Conservation (phyloP, 495 filamentous ascomycete species). For the Tuber indicum region DNA sequence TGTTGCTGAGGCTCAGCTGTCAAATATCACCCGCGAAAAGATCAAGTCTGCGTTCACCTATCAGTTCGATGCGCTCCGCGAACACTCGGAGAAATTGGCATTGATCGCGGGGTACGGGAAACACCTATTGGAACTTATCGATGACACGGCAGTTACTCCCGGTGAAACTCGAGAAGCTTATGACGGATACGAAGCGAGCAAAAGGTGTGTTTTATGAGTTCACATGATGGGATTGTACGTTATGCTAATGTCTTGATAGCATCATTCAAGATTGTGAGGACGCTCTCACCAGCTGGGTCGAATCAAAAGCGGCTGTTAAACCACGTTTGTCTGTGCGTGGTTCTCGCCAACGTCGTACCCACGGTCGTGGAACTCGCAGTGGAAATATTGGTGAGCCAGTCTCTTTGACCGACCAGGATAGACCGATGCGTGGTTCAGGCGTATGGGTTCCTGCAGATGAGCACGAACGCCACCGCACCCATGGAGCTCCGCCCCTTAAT, state of each 20-base stretch:
- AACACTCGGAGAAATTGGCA: conserved; percentile 97
- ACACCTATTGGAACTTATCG: conserved; percentile 88
- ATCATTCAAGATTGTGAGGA: conserved; percentile 99
- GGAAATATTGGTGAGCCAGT: conserved; percentile 53
- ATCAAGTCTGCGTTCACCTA: conserved; percentile 97
- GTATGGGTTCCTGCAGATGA: conserved; percentile 77
- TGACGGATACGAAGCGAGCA: conserved; percentile 96
- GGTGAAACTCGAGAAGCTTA: conserved; percentile 95
- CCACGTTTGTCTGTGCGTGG: conserved; percentile 78
- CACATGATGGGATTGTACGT: neutral
- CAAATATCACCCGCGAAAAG: conserved; percentile 99
- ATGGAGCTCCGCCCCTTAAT: conserved; percentile 31
- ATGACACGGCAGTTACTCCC: conserved; percentile 93
- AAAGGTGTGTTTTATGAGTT: conserved; percentile 52
- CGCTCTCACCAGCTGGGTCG: conserved; percentile 91
- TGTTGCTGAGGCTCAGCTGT: conserved; percentile 93
- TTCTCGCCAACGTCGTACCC: conserved; percentile 71
- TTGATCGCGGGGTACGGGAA: conserved; percentile 97
- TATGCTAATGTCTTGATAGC: conserved; percentile 40
- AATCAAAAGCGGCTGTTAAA: conserved; percentile 76
- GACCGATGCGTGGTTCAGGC: conserved; percentile 68
- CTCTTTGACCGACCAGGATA: conserved; percentile 79
- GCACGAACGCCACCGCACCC: conserved; percentile 50
- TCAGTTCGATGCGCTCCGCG: conserved; percentile 93
- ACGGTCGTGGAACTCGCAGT: conserved; percentile 53